These are phyloP conservation scores for Tympanopsis confertula DNA, from an alignment of 2,329 filamentous ascomycete genomes.

Conservation along the genomic window DNA sequence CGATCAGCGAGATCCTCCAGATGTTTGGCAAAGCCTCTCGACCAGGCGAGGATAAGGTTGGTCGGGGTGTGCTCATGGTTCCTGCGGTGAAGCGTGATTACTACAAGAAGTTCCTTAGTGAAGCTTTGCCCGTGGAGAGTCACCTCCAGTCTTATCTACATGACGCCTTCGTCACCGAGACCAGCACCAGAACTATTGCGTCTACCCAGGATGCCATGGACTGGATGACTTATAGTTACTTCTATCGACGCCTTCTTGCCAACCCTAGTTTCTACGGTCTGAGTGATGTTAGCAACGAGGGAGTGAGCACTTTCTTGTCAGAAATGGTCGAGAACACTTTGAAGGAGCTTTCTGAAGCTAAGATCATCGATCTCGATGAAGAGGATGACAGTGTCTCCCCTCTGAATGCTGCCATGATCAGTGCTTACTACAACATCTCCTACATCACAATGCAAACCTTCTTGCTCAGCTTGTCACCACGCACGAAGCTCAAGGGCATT, in stretches of 20 bases:
- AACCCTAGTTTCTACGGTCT: constrained; percentile 96
- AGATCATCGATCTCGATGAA: constrained; percentile 91
- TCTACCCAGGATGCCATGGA: constrained; percentile 95
- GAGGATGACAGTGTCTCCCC: constrained; percentile 83
- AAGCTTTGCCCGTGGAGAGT: constrained; percentile 89
- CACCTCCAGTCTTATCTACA: constrained; percentile 84
- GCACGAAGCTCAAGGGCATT: constrained; percentile 92
- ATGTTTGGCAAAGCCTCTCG: constrained; percentile 94
- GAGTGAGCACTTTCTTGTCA: constrained; percentile 85
- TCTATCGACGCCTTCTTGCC: constrained; percentile 85
- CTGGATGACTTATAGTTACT: constrained; percentile 97
- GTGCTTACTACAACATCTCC: constrained; percentile 97
- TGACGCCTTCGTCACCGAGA: constrained; percentile 92
- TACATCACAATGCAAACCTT: constrained; percentile 99
- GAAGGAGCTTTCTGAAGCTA: constrained; percentile 80
- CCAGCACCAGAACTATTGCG: constrained; percentile 89
- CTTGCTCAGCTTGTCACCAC: constrained; percentile 74
- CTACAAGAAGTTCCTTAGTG: constrained; percentile 97
- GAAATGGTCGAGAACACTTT: constrained; percentile 88
- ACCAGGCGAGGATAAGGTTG: constrained; percentile 65
- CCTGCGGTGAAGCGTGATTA: constrained; percentile 90
- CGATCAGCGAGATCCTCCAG: constrained; percentile 83
- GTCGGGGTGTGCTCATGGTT: constrained; percentile 91
- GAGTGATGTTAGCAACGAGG: constrained; percentile 78
- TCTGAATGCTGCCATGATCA: constrained; percentile 94